Evolutionary conservation across 2,329 filamentous ascomycete genomes (phyloP).

Genomic region (Zymoseptoria tritici): DNA sequence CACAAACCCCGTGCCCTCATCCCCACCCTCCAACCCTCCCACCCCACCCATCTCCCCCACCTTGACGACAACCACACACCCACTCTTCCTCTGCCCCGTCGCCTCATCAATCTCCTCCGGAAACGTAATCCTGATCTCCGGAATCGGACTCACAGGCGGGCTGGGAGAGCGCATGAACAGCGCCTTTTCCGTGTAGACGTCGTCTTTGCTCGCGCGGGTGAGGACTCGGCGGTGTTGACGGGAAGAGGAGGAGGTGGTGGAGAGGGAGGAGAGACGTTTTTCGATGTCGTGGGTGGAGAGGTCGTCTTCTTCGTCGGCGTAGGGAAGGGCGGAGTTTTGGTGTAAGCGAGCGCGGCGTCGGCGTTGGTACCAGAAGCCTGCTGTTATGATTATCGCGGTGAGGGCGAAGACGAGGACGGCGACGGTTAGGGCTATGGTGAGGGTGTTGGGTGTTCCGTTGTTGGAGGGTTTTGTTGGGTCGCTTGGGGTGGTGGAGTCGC

Average conservation of each 20-base stretch:
- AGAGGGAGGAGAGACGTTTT: constrained; percentile 40
- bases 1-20: neutral
- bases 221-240: constrained; percentile 48
- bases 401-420: neutral
- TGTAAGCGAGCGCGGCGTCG: constrained; percentile 36
- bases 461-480: neutral
- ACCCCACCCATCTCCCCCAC: constrained; percentile 70
- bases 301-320: constrained; percentile 45
- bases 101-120: constrained; percentile 82
- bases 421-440: neutral
- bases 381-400: neutral
- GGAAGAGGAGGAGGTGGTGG: constrained; percentile 31
- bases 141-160: constrained; percentile 71
- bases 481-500: neutral
- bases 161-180: constrained; percentile 69
- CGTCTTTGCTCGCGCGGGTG: constrained; percentile 51
- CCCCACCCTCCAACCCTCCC: neutral
- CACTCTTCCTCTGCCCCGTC: constrained; percentile 68
- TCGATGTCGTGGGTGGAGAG: constrained; percentile 31
- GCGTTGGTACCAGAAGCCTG: constrained; percentile 53
- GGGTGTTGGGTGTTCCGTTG: neutral
- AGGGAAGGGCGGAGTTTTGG: constrained; percentile 55
- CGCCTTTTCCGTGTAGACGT: constrained; percentile 74
- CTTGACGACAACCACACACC: constrained; percentile 82
- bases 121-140: constrained; percentile 97